Conservation (phyloP, 768 basidiomycete genomes). For the Trametes elegans region DNA sequence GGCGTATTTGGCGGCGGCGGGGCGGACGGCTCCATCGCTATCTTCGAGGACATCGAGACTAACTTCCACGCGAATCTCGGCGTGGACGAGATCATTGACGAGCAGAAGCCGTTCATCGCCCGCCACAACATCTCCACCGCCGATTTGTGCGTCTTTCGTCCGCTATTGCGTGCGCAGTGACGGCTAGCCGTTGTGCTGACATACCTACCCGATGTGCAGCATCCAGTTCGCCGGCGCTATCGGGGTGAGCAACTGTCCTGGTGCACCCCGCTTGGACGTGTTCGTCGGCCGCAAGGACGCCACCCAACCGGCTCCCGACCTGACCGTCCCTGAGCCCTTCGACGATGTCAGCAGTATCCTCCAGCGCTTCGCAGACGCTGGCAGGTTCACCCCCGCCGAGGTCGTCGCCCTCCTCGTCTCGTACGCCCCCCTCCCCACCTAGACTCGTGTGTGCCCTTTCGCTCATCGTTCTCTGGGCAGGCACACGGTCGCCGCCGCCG, state of each 20-base stretch:
- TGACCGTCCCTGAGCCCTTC: slow-evolving; percentile 23
- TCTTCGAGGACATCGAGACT: slow-evolving; percentile 16
- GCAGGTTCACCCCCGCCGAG: slow-evolving; percentile 21
- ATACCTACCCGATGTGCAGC: slow-evolving; percentile 15
- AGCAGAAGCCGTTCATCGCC: slow-evolving; percentile 7
- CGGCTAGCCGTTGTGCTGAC: neutral
- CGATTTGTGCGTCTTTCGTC: slow-evolving; percentile 25
- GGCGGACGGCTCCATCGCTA: slow-evolving; percentile 10
- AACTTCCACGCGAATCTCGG: slow-evolving; percentile 13
- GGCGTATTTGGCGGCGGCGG: slow-evolving; percentile 13
- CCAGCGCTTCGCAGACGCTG: slow-evolving; percentile 22
- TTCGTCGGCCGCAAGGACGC: slow-evolving; percentile 34
- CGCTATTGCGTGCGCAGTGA: slow-evolving; percentile 1
- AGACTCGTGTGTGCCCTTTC: neutral
- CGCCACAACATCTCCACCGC: slow-evolving; percentile 13
- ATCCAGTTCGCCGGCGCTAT: slow-evolving; percentile 39
- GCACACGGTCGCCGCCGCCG: slow-evolving; percentile 23
- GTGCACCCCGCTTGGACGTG: slow-evolving; percentile 36
- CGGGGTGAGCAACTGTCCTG: slow-evolving; percentile 38
- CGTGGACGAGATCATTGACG: slow-evolving; percentile 16
- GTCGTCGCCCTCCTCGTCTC: slow-evolving; percentile 24
- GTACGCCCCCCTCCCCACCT: slow-evolving; percentile 22
- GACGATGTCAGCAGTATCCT: slow-evolving; percentile 26
- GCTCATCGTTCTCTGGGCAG: neutral
- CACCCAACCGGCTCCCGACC: slow-evolving; percentile 21